A percentile compares a stretch with the other conserved stretches of the same genome.
These are phyloP conservation scores for Colletotrichum viniferum DNA, from an alignment of 2,329 filamentous ascomycete genomes.

Conservation along the genomic window DNA sequence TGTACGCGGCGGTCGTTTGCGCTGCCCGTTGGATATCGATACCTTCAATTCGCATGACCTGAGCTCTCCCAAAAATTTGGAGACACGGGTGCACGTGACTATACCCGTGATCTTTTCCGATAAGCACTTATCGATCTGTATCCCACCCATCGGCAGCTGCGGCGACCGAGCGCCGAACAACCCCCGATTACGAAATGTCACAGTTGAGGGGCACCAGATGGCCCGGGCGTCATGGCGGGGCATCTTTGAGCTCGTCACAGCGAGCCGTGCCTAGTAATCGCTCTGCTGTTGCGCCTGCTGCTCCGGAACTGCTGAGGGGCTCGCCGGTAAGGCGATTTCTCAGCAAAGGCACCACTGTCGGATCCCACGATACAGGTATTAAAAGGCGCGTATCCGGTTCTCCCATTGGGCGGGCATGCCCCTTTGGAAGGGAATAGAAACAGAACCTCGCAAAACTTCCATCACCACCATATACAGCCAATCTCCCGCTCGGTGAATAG, in stretches of 20 bases:
- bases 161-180: not conserved
- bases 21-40: not conserved
- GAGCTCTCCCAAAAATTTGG: slow-evolving; percentile 15
- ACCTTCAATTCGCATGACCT: not conserved
- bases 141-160: not conserved
- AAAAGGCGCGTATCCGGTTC: slow-evolving; percentile 5
- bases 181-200: not conserved
- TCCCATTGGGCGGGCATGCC: not conserved
- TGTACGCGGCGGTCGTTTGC: slow-evolving; percentile 6
- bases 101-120: not conserved
- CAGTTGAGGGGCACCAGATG: not conserved
- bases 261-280: not conserved
- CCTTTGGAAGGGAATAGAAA: not conserved
- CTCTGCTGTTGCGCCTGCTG: not conserved
- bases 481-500: not conserved
- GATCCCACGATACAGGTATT: slow-evolving; percentile 2
- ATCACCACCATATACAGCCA: not conserved
- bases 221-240: not conserved
- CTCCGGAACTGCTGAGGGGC: not conserved
- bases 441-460: not conserved
- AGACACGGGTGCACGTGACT: not conserved
- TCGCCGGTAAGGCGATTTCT: slow-evolving; percentile 33
- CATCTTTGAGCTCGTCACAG: not conserved
- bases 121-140: not conserved
- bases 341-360: slow-evolving; percentile 31